Percentiles rank a stretch among this genome's conserved stretches.
These are phyloP conservation scores for Coemansia umbellata DNA, from an alignment of 192 early-diverging fungal species.

Conservation along the genomic window DNA sequence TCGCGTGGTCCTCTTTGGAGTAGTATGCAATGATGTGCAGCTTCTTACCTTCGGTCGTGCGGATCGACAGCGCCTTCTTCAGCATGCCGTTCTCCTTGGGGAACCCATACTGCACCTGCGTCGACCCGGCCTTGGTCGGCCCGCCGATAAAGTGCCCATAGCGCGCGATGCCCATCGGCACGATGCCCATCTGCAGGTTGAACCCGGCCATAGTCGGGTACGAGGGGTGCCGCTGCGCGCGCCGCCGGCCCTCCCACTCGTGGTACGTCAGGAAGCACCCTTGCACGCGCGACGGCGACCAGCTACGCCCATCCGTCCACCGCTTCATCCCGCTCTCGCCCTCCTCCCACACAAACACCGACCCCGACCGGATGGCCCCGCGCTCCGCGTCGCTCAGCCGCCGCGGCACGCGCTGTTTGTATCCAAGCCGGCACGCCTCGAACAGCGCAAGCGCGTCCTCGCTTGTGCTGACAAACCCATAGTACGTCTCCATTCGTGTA, in stretches of 20 bases:
- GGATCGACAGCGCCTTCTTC: constrained; percentile 86
- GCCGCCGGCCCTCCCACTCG: constrained; percentile 69
- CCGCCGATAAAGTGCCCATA: constrained; percentile 53
- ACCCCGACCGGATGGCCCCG: constrained; percentile 73
- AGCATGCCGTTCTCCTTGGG: constrained; percentile 77
- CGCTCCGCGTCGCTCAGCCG: constrained; percentile 82
- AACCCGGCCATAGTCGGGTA: constrained; percentile 42
- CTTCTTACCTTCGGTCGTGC: constrained; percentile 72
- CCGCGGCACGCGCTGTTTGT: constrained; percentile 72
- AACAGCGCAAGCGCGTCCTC: constrained; percentile 86
- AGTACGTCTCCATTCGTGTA: constrained; percentile 73
- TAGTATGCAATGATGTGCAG: constrained; percentile 91
- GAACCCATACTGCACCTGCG: constrained; percentile 52
- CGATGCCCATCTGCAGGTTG: constrained; percentile 30
- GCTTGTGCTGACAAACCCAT: constrained; percentile 79
- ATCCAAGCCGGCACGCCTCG: constrained; percentile 79
- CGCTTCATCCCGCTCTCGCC: constrained; percentile 85
- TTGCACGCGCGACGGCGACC: constrained; percentile 83
- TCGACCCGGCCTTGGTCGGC: constrained; percentile 47
- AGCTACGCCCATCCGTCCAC: constrained; percentile 89
- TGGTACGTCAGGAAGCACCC: constrained; percentile 89
- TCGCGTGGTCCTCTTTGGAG: constrained; percentile 68
- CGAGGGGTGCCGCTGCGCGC: constrained; percentile 50
- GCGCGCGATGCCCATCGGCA: constrained; percentile 51
- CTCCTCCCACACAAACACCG: constrained; percentile 91